Percentiles rank a stretch among this genome's conserved stretches.
These are phyloP conservation scores for Beauveria varroae DNA, from an alignment of 2,329 filamentous ascomycete genomes.

Conservation along the genomic window DNA sequence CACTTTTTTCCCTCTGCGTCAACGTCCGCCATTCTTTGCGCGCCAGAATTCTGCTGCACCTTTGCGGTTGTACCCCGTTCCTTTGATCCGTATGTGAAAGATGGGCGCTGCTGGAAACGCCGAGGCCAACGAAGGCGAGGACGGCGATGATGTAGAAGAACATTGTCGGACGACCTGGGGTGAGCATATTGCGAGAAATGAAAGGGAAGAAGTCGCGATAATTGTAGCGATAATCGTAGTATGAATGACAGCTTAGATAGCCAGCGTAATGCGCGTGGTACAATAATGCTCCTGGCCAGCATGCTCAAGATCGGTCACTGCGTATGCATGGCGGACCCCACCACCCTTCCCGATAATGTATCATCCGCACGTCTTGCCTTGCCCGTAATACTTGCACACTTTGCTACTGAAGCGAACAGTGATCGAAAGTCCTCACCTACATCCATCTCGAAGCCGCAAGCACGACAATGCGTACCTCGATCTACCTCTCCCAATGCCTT, in stretches of 20 bases:
- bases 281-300: background rate
- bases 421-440: background rate
- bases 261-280: background rate
- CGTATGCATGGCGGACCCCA: background rate
- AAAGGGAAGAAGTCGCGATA: background rate
- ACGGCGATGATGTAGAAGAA: background rate
- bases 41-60: background rate
- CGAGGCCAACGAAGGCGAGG: too few relatives aligned
- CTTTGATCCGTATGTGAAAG: background rate
- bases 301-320: background rate
- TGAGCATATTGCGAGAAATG: background rate
- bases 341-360: background rate
- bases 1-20: background rate
- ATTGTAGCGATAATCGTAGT: background rate
- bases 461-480: background rate
- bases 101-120: too few relatives aligned
- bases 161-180: background rate
- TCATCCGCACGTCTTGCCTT: background rate
- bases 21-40: conserved; percentile 2
- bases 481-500: background rate
- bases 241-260: background rate
- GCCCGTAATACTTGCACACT: background rate
- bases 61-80: background rate
- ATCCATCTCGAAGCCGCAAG: background rate
- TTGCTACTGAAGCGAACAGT: too few relatives aligned